Evolutionary conservation across 1,139 yeast genomes (phyloP), one percentile per base, ranked within the genome.

Genomic region (Groenewaldozyma sp.): DNA sequence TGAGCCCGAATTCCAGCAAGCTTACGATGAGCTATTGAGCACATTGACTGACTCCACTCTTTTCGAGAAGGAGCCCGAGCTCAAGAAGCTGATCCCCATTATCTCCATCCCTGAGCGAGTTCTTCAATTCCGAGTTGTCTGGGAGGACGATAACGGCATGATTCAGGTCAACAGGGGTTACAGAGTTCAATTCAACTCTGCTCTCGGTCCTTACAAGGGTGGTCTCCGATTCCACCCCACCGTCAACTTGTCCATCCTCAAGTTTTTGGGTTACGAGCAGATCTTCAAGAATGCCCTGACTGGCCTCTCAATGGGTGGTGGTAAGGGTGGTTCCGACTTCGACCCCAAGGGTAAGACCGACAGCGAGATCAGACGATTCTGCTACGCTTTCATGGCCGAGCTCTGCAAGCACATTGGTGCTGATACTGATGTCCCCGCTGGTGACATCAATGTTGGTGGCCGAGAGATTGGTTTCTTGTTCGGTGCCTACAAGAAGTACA

Each of bases 1-100:
- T 71, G 97, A 88, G 74, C 97, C 97, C 56, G 97, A 91, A 80
- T 91, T 88, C 71, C 88, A 87, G 71, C 98, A 91, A 76, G 98
- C 98, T 58, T 86, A 82, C 78, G 75, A 82, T 68, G 98, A 91
- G 75, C 78, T 91, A 58, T 76, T 81, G 59, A 71, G 82, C 52
- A 91, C 96, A 48, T 73, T 91, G 58, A 78, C 83, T 68, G 94
- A 84, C 67, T 88, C 97, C 29, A 82, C 95, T 52, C 74, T 91
- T 50, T 91, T 91, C 71, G 71, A 76, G 55, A 75, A 83, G 68
- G 78, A 82, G 63, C 98, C 98, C 56, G 81, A 86, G 63, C 84
- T 86, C 63, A 79, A 82, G 68, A 81, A 79, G 64, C 94, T 86
- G 42, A 75, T 91, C 52, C 88, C 93, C 45, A 88, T 91, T 49